Conservation (phyloP, 2,329 filamentous ascomycete genomes). For the Apiospora koreana region DNA sequence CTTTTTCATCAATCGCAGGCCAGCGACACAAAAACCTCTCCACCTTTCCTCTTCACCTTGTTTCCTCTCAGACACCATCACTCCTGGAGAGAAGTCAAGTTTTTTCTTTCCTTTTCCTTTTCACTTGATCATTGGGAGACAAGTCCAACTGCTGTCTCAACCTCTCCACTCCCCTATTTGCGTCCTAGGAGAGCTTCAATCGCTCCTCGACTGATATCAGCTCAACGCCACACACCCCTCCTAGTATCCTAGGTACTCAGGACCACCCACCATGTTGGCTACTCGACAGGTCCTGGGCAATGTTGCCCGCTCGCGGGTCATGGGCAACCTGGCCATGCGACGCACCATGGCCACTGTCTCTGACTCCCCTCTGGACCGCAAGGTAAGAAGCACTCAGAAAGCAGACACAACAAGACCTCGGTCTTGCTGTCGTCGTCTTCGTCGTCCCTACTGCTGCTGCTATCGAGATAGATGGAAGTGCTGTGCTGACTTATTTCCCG, state of each 20-base stretch:
- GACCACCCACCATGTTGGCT: constrained; percentile 62
- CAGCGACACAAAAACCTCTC: constrained; percentile 33
- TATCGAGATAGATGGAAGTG: no score
- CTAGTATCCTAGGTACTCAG: constrained; percentile 22
- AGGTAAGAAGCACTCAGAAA: constrained; percentile 56
- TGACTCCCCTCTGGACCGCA: constrained; percentile 85
- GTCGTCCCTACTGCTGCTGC: not conserved
- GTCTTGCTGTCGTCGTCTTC: not conserved
- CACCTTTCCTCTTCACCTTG: constrained; percentile 35
- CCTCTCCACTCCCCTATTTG: constrained; percentile 29
- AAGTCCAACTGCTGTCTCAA: constrained; percentile 25
- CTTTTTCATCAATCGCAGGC: constrained; percentile 29
- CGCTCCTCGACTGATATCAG: constrained; percentile 26
- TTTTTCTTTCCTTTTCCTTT: constrained; percentile 28
- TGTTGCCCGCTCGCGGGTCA: constrained; percentile 57
- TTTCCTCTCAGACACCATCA: constrained; percentile 24
- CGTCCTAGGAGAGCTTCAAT: constrained; percentile 29
- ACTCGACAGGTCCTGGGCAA: constrained; percentile 70
- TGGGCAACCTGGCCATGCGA: constrained; percentile 62
- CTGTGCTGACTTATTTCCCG: constrained; percentile 19
- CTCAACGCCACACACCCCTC: constrained; percentile 16
- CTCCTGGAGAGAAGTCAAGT: constrained; percentile 16
- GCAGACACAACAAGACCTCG: not conserved
- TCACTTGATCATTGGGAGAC: constrained; percentile 30
- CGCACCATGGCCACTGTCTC: constrained; percentile 79